These are phyloP conservation scores for Phytophthora ohioensis DNA, from an alignment of 352 stramenopile genomes.

Conservation along the genomic window DNA sequence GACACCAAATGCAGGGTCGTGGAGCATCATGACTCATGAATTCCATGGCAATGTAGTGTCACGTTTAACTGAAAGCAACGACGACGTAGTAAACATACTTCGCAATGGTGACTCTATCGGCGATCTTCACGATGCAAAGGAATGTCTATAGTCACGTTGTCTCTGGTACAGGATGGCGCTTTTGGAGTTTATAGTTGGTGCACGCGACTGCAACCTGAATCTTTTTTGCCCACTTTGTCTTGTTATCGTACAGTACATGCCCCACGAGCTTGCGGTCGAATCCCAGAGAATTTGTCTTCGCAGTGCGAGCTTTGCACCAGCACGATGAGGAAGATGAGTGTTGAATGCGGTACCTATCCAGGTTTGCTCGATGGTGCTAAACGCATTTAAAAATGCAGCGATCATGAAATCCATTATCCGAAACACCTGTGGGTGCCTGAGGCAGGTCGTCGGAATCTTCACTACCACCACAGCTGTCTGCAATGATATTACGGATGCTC, in stretches of 20 bases:
- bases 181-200: slow-evolving; percentile 21
- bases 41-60: too few relatives aligned
- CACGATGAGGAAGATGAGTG: slow-evolving; percentile 32
- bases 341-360: slow-evolving; percentile 37
- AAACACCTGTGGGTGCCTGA: too few relatives aligned
- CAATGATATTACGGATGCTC: too few relatives aligned
- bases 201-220: too few relatives aligned
- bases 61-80: too few relatives aligned
- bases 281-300: slow-evolving; percentile 26
- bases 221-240: too few relatives aligned
- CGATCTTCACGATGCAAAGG: slow-evolving; percentile 36
- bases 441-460: too few relatives aligned
- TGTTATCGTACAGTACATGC: too few relatives aligned
- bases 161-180: slow-evolving; percentile 45
- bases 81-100: background rate
- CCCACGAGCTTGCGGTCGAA: slow-evolving; percentile 11
- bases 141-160: slow-evolving; percentile 50
- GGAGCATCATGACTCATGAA: too few relatives aligned
- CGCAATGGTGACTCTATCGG: slow-evolving; percentile 37
- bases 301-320: slow-evolving; percentile 45
- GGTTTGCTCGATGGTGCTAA: slow-evolving; percentile 32
- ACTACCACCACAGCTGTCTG: too few relatives aligned
- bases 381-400: slow-evolving; percentile 19
- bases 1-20: too few relatives aligned
- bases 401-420: background rate